Base-by-base conservation (phyloP, 192 early-diverging fungal species). In the Rhizoclosmatium sp. region DNA sequence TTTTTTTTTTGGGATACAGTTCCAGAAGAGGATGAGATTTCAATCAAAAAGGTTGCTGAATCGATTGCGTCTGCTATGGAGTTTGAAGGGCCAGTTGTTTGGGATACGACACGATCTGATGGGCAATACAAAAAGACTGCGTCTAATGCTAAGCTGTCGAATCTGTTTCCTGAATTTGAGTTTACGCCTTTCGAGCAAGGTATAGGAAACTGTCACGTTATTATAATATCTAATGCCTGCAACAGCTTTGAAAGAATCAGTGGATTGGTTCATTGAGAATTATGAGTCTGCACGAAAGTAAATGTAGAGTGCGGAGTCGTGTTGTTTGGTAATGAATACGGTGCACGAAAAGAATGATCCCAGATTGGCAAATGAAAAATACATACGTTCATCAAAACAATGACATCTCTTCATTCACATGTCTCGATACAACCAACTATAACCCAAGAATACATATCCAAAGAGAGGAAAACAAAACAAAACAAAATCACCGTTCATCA, bases 121-220 rank as follows among this genome's bases (percentile, higher is more conserved):
- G 94, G 93, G 48, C 94, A 95, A 81, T 92, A 83, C 77, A 95
- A 94, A 82, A 95, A 94, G 89, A 94, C 94, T 47, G 94, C 94
- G 44, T 93, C 87, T n/a, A 95, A 95, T 78, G 86, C 81, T 21
- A 95, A 95, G 86, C 80, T 95, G 77, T 80, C 81, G 78, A 87
- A 83, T 69, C 87, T 91, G 59, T 78, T 93, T 73, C 92, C 92
- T 56, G 93, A 89, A 71, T 95, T 94, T 81, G 44, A 93, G 80
- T 95, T 95, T 82, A 95, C 94, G 14, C 89, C 88, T 2, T 94
- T 95, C 79, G 84, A 93, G 56, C 83, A 85, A 71, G 92, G 89
- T 91, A 80, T 83, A 65, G 66, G 2, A 3, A 31, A 45, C 31
- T 2, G 19, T 67, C 42, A 0, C 31, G 0, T 0, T 31, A 31